Percentiles rank a stretch among this genome's conserved stretches.
Conservation (phyloP, 2,329 filamentous ascomycete genomes). For the Geosmithia flava region DNA sequence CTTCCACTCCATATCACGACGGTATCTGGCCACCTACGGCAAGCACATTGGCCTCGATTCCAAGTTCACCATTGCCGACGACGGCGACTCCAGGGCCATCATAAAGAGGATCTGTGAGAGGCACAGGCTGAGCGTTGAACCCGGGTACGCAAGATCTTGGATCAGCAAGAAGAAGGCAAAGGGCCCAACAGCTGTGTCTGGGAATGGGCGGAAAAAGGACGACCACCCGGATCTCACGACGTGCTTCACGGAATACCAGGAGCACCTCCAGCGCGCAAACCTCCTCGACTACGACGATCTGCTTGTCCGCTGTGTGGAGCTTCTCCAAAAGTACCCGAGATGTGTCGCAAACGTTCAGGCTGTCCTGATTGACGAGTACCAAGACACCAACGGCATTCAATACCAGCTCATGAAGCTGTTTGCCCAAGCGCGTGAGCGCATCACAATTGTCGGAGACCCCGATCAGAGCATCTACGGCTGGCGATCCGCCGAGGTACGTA, state of each 20-base stretch:
- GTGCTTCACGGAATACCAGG: constrained; percentile 66
- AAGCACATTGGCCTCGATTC: constrained; percentile 68
- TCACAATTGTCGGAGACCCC: constrained; percentile 91
- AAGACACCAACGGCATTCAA: constrained; percentile 92
- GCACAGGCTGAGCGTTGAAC: constrained; percentile 55
- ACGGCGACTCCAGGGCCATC: constrained; percentile 65
- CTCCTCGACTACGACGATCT: constrained; percentile 92
- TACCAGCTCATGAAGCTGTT: constrained; percentile 90
- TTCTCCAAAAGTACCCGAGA: constrained; percentile 59
- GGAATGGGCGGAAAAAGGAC: constrained; percentile 17
- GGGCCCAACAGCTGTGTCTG: constrained; percentile 30
- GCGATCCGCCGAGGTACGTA: constrained; percentile 83
- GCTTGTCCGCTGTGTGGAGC: constrained; percentile 67
- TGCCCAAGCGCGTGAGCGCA: constrained; percentile 57
- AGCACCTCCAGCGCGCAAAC: constrained; percentile 61
- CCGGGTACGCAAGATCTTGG: constrained; percentile 56
- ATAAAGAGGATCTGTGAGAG: constrained; percentile 74
- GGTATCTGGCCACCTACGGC: constrained; percentile 77
- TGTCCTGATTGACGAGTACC: constrained; percentile 92
- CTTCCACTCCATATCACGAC: constrained; percentile 83
- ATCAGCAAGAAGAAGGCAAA: constrained; percentile 60
- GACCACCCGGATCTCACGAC: constrained; percentile 49
- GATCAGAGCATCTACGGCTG: constrained; percentile 98
- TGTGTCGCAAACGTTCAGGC: constrained; percentile 86
- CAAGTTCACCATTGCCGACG: constrained; percentile 86